Conservation (phyloP, 1,284 basidiomycete species). For the Apiotrichum mycotoxinovorans region DNA sequence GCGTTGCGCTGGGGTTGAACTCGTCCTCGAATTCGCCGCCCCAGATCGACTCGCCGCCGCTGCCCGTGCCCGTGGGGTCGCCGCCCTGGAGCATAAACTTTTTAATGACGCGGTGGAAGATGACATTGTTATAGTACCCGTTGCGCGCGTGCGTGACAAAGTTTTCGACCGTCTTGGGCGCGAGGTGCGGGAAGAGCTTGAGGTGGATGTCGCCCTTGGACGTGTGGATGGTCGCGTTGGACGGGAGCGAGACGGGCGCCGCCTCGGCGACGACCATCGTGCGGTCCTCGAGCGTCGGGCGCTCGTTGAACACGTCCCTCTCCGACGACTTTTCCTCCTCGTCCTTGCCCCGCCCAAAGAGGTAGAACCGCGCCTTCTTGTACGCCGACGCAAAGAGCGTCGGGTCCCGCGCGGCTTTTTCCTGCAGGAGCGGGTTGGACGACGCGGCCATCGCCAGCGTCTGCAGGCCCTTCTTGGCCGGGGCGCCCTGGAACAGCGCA, state of each 20-base stretch:
- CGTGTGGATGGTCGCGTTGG: slow-evolving; percentile 73
- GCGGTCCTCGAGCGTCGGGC: slow-evolving; percentile 93
- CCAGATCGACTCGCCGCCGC: slow-evolving; percentile 96
- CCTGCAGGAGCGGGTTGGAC: slow-evolving; percentile 86
- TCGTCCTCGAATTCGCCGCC: slow-evolving; percentile 94
- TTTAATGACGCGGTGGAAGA: slow-evolving; percentile 97
- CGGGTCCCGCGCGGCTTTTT: slow-evolving; percentile 77
- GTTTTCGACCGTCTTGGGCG: slow-evolving; percentile 94
- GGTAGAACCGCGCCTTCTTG: slow-evolving; percentile 91
- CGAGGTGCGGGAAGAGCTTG: slow-evolving; percentile 83
- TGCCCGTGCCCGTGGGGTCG: slow-evolving; percentile 71
- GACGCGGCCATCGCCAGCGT: slow-evolving; percentile 93
- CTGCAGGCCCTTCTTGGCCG: slow-evolving; percentile 76
- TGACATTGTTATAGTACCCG: slow-evolving; percentile 87
- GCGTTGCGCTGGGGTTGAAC: slow-evolving; percentile 79
- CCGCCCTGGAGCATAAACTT: slow-evolving; percentile 99
- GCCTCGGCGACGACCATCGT: slow-evolving; percentile 69
- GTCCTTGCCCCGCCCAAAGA: slow-evolving; percentile 88
- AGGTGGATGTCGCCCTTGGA: slow-evolving; percentile 91
- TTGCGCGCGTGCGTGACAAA: slow-evolving; percentile 88
- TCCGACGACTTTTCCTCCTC: slow-evolving; percentile 87
- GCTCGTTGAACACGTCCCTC: slow-evolving; percentile 97
- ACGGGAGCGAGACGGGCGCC: slow-evolving; percentile 64
- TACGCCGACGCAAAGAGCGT: slow-evolving; percentile 90
- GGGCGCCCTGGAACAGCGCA: slow-evolving; percentile 86